A percentile compares a stretch with the other conserved stretches of the same genome.
These are phyloP conservation scores for Draba incana DNA, from an alignment of 345 rosid species.

Conservation along the genomic window DNA sequence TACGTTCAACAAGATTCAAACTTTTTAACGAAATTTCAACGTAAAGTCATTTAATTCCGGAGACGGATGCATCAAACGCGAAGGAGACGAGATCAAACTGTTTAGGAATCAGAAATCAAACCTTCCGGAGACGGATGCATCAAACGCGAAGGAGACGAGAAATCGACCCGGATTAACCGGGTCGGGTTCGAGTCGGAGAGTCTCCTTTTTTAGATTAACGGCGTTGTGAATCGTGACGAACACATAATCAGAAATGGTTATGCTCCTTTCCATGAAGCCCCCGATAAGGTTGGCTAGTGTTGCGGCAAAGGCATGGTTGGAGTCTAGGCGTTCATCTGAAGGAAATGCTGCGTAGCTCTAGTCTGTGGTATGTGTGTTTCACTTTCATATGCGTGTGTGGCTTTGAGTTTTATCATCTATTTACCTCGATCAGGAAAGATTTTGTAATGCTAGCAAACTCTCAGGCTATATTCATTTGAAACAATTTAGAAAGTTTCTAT, in stretches of 20 bases:
- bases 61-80: slow-evolving; percentile 72
- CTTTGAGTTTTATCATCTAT: slow-evolving; percentile 16
- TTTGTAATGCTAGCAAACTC: slow-evolving; percentile 43
- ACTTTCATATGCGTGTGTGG: slow-evolving; percentile 19
- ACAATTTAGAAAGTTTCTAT: slow-evolving; percentile 24
- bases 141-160: slow-evolving; percentile 74
- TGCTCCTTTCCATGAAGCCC: slow-evolving; percentile 92
- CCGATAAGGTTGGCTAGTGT: slow-evolving; percentile 79
- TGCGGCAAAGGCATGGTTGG: slow-evolving; percentile 86
- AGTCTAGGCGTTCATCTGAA: slow-evolving; percentile 54
- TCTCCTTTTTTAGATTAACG: slow-evolving; percentile 75
- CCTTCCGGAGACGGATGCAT: slow-evolving; percentile 76
- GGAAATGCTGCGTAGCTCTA: slow-evolving; percentile 47
- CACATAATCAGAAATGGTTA: no score
- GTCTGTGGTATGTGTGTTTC: slow-evolving; percentile 25
- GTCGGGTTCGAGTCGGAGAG: slow-evolving; percentile 59
- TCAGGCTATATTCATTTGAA: slow-evolving; percentile 38
- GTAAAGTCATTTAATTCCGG: slow-evolving; percentile 41
- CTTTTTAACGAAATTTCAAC: no score
- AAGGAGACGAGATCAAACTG: slow-evolving; percentile 52
- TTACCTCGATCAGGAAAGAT: slow-evolving; percentile 38
- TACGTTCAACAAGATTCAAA: no score
- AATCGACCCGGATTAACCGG: slow-evolving; percentile 57
- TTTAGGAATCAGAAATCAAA: slow-evolving; percentile 1
- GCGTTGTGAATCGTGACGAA: slow-evolving; percentile 60